These are phyloP conservation scores for Penicillium sp. DNA, from an alignment of 2,329 filamentous ascomycete species.

Conservation along the genomic window DNA sequence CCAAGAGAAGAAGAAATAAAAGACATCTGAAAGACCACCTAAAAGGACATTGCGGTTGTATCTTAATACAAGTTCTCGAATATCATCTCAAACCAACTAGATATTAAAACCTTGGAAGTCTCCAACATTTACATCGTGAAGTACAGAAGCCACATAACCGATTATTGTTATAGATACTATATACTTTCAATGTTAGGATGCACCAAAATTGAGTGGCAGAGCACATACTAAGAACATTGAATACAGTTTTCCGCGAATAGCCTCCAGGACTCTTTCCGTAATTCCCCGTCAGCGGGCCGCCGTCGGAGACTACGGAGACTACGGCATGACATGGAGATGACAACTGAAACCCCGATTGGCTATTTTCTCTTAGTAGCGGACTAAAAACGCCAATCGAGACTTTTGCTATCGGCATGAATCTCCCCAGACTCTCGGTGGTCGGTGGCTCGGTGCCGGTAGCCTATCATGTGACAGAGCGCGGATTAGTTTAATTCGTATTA, in stretches of 20 bases:
- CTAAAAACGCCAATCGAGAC: not conserved
- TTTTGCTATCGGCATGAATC: not conserved
- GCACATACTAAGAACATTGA: not conserved
- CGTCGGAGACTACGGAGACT: not conserved
- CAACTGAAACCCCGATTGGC: conserved; percentile 1
- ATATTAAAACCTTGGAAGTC: not conserved
- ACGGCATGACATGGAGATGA: not conserved
- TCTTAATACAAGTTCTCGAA: not conserved
- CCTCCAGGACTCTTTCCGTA: not conserved
- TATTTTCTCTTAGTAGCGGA: not conserved
- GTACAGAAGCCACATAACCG: not conserved
- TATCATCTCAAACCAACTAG: too few species aligned
- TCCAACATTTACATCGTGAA: not conserved
- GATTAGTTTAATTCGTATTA: not conserved
- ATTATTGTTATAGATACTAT: not conserved
- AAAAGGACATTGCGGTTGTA: not conserved
- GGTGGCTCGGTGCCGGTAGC: not conserved
- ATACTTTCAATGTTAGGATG: not conserved
- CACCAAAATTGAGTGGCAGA: not conserved
- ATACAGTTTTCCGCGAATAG: too few species aligned
- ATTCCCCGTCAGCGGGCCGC: not conserved
- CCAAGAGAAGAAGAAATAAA: not conserved
- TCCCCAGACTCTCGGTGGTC: not conserved
- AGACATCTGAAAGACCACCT: not conserved
- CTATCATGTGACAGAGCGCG: not conserved